These are phyloP conservation scores for Saturnispora zaruensis DNA, from an alignment of 805 yeast species.

Conservation along the genomic window DNA sequence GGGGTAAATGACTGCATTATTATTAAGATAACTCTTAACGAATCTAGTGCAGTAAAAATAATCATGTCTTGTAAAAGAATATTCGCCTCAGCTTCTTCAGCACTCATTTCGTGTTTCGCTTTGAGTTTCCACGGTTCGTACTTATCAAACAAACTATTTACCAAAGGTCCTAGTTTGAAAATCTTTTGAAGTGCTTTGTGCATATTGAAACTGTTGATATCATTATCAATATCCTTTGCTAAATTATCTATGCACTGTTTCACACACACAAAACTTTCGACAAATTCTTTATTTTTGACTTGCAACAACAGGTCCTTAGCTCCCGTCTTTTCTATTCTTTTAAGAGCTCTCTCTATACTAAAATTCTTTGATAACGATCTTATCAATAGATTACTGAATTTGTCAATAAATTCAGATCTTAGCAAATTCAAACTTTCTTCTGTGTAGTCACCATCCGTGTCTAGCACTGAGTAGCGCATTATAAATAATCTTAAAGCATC, in stretches of 20 bases:
- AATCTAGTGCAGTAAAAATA: slow-evolving; percentile 61
- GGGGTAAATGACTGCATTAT: slow-evolving; percentile 72
- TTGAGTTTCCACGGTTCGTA: slow-evolving; percentile 68
- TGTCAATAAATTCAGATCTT: slow-evolving; percentile 65
- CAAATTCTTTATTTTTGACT: slow-evolving; percentile 13
- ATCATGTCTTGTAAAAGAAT: slow-evolving; percentile 38
- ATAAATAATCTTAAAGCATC: slow-evolving; percentile 70
- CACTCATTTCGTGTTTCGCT: slow-evolving; percentile 18
- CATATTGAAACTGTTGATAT: slow-evolving; percentile 41
- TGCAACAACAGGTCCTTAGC: slow-evolving; percentile 22
- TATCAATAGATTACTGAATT: slow-evolving; percentile 71
- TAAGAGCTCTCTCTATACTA: slow-evolving; percentile 39
- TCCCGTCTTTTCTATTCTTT: slow-evolving; percentile 16
- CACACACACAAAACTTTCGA: slow-evolving; percentile 22
- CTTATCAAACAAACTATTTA: slow-evolving; percentile 60
- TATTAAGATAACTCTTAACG: slow-evolving; percentile 57
- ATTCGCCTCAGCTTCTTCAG: slow-evolving; percentile 4
- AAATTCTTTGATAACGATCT: slow-evolving; percentile 71
- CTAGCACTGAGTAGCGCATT: slow-evolving; percentile 65
- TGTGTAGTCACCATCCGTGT: slow-evolving; percentile 71
- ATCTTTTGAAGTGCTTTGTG: slow-evolving; percentile 47
- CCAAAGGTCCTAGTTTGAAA: slow-evolving; percentile 50
- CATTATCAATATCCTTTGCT: slow-evolving; percentile 32
- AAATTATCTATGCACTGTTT: slow-evolving; percentile 29
- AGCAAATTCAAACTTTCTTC: slow-evolving; percentile 43